phyloP scores from a whole-genome alignment of 306 rosid species.

The Acmispon strigosus region DNA sequence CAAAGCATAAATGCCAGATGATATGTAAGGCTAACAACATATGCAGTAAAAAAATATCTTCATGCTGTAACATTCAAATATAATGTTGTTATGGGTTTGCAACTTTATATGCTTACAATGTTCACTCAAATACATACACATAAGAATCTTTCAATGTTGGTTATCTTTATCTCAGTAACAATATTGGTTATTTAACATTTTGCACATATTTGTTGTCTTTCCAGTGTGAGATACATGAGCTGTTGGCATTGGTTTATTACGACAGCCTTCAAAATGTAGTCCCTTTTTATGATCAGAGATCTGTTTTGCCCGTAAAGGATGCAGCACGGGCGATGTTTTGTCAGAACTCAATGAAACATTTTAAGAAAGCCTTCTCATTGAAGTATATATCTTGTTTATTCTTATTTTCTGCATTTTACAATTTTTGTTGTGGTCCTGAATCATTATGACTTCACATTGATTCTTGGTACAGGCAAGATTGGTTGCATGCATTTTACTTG shows the following conservation, averaged over 20 bases:
- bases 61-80: background rate
- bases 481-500: slow-evolving; percentile 95
- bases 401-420: slow-evolving; percentile 9
- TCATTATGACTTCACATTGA: background rate
- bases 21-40: slow-evolving; percentile 9
- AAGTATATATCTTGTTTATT: slow-evolving; percentile 42
- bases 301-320: slow-evolving; percentile 75
- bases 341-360: slow-evolving; percentile 93
- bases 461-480: slow-evolving; percentile 67
- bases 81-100: slow-evolving; percentile 18
- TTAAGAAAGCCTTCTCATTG: slow-evolving; percentile 78
- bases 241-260: slow-evolving; percentile 91
- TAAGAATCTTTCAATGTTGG: background rate
- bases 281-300: slow-evolving; percentile 93
- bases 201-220: slow-evolving; percentile 22
- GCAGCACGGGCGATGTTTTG: slow-evolving; percentile 69
- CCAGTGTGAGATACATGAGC: slow-evolving; percentile 94
- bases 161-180: slow-evolving; percentile 14
- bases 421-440: slow-evolving; percentile 2
- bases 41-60: background rate
- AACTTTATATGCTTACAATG: background rate
- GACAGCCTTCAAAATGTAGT: slow-evolving; percentile 98
- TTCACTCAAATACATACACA: slow-evolving; percentile 1
- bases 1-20: background rate
- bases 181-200: slow-evolving; percentile 6